These are phyloP conservation scores for Plectosphaerella cucumerina DNA, from an alignment of 2,329 filamentous ascomycete species.

Conservation along the genomic window DNA sequence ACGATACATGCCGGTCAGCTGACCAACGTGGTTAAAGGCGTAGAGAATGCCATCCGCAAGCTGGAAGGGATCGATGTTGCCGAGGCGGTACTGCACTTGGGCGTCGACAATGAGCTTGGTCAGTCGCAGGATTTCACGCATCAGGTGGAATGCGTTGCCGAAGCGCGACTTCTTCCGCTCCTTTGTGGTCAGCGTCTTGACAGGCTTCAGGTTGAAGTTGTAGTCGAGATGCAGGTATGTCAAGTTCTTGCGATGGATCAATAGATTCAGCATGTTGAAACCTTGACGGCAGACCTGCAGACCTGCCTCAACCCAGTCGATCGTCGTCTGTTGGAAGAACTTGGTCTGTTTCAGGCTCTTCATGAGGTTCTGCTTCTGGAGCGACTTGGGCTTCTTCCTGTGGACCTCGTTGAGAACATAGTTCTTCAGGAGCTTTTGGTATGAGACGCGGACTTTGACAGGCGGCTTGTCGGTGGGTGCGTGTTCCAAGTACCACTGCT, in stretches of 20 bases:
- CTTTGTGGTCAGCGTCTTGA: slow-evolving; percentile 97
- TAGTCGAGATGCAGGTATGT: slow-evolving; percentile 98
- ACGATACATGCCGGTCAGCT: slow-evolving; percentile 98
- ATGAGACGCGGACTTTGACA: slow-evolving; percentile 95
- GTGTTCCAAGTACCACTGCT: slow-evolving; percentile 98
- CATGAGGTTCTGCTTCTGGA: slow-evolving; percentile 90
- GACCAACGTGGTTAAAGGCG: slow-evolving; percentile 97
- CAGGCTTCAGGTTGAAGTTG: slow-evolving; percentile 98
- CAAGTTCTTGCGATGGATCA: slow-evolving; percentile 97
- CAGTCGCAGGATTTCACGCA: slow-evolving; percentile 93
- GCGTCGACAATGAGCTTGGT: slow-evolving; percentile 98
- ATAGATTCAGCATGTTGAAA: slow-evolving; percentile 97
- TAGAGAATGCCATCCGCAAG: slow-evolving; percentile 98
- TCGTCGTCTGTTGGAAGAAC: slow-evolving; percentile 99
- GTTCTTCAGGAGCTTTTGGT: slow-evolving; percentile 95
- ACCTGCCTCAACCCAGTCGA: slow-evolving; percentile 98
- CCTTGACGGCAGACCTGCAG: slow-evolving; percentile 96
- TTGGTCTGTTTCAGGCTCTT: slow-evolving; percentile 91
- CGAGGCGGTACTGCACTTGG: slow-evolving; percentile 94
- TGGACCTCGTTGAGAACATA: slow-evolving; percentile 96
- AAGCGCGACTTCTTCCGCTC: slow-evolving; percentile 99
- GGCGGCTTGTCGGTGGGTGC: slow-evolving; percentile 80
- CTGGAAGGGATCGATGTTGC: slow-evolving; percentile 98
- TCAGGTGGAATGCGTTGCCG: slow-evolving; percentile 97
- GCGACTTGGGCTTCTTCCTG: slow-evolving; percentile 90